Base-by-base conservation (phyloP, 208 protist species). In the Leishmania arabica region DNA sequence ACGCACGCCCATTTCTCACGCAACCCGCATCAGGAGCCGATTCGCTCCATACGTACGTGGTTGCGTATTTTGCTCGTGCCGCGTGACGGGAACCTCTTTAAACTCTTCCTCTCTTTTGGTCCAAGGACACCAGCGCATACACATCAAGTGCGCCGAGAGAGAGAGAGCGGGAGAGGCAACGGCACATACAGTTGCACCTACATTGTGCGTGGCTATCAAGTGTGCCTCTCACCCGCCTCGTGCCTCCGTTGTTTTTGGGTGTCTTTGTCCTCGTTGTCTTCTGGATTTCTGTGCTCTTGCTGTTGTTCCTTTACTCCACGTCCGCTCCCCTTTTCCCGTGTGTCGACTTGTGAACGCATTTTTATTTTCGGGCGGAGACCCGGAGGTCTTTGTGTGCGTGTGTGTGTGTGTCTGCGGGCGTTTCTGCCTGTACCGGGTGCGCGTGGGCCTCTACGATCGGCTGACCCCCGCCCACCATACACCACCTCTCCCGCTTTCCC, bases 281-380 rank as follows among this genome's bases (percentile, higher is more conserved):
- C 51, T 49, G 7, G 3, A 45, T 49, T 79, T 79, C 65, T 49
- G 54, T 74, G 77, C 77, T 75, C 6, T 70, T 8, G 15, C 34
- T 24, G 69, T 27, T 40, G 24, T 68, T 65, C 51, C 27, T 51
- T 74, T 3, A 37, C 21, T 78, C 47, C 24, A n/a, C 24, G 4
- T 9, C 27, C n/a, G 27, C 13, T 9, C 17, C n/a, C 31, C 24
- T n/a, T 62, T 31, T 31, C 56, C 5, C 24, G 56, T 31, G 13
- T 4, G 3, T 69, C 47, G 69, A 1, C 58, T 53, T 64, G 31
- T 24, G 37, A n/a, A 4, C 11, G 21, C 37, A 31, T 69, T 45
- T 69, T 40, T 21, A 2, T 69, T 69, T 69, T 42, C 17, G 0
- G 31, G 13, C 31, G 34, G 31, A 69, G 31, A 45, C 4, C 34